Percentiles rank a stretch among this genome's conserved stretches.
Conservation (phyloP, 495 filamentous ascomycete genomes). For the Daldinia concentrica region DNA sequence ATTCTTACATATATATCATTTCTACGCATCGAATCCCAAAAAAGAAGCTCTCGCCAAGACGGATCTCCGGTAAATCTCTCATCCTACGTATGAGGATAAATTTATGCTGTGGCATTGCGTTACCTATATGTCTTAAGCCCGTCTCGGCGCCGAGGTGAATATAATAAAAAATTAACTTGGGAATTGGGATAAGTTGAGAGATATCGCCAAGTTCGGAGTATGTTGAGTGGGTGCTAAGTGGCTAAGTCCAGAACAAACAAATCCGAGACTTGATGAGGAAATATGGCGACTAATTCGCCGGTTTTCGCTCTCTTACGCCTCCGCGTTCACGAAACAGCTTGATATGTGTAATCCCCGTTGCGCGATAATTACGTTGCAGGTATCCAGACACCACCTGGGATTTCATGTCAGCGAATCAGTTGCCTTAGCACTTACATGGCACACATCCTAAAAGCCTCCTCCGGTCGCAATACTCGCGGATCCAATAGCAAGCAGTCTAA, state of each 20-base stretch:
- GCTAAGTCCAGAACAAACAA: conserved; percentile 13
- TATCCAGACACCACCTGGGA: conserved; percentile 21
- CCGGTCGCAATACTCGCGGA: conserved; percentile 25
- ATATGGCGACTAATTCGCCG: conserved; percentile 17
- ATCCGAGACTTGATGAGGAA: conserved; percentile 29
- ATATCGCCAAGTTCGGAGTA: conserved; percentile 38
- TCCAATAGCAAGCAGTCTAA: conserved; percentile 26
- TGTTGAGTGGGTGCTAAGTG: conserved; percentile 16
- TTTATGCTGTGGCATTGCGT: conserved; percentile 14
- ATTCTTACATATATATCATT: conserved; percentile 21
- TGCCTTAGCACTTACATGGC: conserved; percentile 38
- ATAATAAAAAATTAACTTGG: conserved; percentile 37
- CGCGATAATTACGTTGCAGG: conserved; percentile 40
- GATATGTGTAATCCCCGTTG: conserved; percentile 33
- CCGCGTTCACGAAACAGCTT: conserved; percentile 6
- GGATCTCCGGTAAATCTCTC: conserved; percentile 45
- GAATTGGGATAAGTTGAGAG: conserved; percentile 34
- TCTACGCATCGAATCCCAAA: conserved; percentile 19
- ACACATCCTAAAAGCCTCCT: conserved; percentile 21
- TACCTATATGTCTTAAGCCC: conserved; percentile 25
- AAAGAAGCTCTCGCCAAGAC: conserved; percentile 41
- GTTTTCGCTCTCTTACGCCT: conserved; percentile 10
- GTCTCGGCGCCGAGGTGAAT: conserved; percentile 37
- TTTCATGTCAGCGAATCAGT: conserved; percentile 33
- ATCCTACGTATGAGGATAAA: conserved; percentile 24